Evolutionary conservation across 768 basidiomycete genomes (phyloP), one percentile per base, ranked within the genome.

Genomic region (Suillus weaverae): DNA sequence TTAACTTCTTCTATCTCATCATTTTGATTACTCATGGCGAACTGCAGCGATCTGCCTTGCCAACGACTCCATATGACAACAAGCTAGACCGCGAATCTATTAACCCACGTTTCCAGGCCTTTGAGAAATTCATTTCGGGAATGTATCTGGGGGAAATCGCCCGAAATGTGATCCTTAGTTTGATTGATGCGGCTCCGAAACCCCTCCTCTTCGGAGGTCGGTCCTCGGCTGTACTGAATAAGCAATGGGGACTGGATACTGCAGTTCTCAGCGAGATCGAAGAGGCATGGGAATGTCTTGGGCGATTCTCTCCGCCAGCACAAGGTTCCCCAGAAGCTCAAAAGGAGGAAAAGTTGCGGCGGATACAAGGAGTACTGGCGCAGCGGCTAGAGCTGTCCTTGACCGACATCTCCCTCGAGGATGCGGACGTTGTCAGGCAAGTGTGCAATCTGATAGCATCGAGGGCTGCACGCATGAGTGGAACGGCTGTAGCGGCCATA

Each of bases 111-210:
- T 90, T 85, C 74, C 97, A 99, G 75, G 92, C 92, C 2, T 99
- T 95, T 74, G 97, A 99, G 78, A 99, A 99, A 81, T 94, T 97
- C 80, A 91, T 99, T 69, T 97, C 95, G 2, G 97, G 97, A 63
- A 98, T 99, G 97, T 99, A 99, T 76, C 86, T 99, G 46, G 97
- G 97, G 63, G 97, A 99, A 78, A 86, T 99, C 67, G 85, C 90
- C 32, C 90, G 97, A 44, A 92, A 92, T 72, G 80, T 97, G 70
- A 82, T 98, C 61, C 82, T 95, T 36, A 85, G 93, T 57, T 80
- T 98, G 67, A 81, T 97, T 68, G 93, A 94, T 69, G 88, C 90
- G 6, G 78, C 85, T 18, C 91, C 92, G 1, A 81, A 81, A 62
- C 76, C 91, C 9, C 72, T 94, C 36, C 82, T 99, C 32, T 97